Conservation (phyloP, 495 filamentous ascomycete genomes). For the Talaromyces proteolyticus region DNA sequence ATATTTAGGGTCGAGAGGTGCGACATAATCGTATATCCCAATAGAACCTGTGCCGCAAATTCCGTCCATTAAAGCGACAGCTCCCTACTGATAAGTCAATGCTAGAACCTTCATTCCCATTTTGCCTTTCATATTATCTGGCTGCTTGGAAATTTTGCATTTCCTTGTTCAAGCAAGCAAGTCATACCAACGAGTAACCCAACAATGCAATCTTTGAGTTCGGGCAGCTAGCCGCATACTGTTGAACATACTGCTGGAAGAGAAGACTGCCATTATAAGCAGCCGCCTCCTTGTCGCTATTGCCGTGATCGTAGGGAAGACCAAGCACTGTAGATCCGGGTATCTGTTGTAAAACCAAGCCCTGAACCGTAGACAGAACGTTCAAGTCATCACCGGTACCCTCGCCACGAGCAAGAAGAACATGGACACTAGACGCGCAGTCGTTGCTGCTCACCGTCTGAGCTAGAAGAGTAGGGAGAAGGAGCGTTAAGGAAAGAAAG, state of each 20-base stretch:
- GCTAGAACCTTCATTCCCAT: no score
- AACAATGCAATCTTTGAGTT: slow-evolving; percentile 16
- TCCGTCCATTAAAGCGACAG: slow-evolving; percentile 19
- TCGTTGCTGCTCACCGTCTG: slow-evolving; percentile 9
- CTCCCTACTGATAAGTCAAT: no score
- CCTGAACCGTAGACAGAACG: slow-evolving; percentile 18
- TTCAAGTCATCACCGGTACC: slow-evolving; percentile 22
- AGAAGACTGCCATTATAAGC: slow-evolving; percentile 14
- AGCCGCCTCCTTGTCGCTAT: slow-evolving; percentile 9
- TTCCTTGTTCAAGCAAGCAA: no score
- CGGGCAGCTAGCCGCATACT: slow-evolving; percentile 17
- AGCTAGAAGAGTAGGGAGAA: no score
- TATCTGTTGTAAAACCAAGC: slow-evolving; percentile 18
- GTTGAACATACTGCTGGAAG: slow-evolving; percentile 19
- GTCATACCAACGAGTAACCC: slow-evolving; percentile 17
- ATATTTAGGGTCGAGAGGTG: slow-evolving; percentile 13
- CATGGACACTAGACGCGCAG: slow-evolving; percentile 22
- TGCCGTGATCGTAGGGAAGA: slow-evolving; percentile 17
- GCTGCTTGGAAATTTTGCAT: no score
- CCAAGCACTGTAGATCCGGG: slow-evolving; percentile 18
- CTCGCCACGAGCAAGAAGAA: slow-evolving; percentile 20
- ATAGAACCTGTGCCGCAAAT: slow-evolving; percentile 22
- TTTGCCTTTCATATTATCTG: no score
- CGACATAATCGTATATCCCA: slow-evolving; percentile 10
- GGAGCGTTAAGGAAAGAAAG: no score